These are phyloP conservation scores for Neotropicomus parvogracilis DNA, from an alignment of 1,284 basidiomycete genomes.

Conservation along the genomic window DNA sequence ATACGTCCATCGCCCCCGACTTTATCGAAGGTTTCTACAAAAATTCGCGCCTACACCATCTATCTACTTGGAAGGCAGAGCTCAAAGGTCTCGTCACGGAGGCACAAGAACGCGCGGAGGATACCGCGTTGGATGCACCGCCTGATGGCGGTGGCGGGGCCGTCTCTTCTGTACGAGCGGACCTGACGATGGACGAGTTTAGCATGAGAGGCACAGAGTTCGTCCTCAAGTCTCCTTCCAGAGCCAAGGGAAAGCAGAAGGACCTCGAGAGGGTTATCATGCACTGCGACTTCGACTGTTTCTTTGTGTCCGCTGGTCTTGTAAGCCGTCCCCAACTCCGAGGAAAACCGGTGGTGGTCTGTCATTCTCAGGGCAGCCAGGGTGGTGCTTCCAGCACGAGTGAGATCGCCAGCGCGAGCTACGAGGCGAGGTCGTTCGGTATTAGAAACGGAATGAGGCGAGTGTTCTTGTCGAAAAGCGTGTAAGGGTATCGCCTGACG, in stretches of 20 bases:
- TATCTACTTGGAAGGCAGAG: constrained; percentile 92
- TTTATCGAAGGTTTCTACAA: constrained; percentile 91
- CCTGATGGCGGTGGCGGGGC: constrained; percentile 7
- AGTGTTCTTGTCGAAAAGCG: constrained; percentile 15
- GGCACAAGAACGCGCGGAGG: constrained; percentile 70
- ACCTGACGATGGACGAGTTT: constrained; percentile 26
- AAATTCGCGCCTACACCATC: constrained; percentile 87
- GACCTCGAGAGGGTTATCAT: constrained; percentile 68
- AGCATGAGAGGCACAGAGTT: constrained; percentile 62
- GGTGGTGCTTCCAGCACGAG: constrained; percentile 77
- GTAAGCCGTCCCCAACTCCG: constrained; percentile 72
- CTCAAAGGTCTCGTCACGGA: constrained; percentile 78
- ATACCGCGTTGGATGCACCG: constrained; percentile 18
- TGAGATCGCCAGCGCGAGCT: constrained; percentile 93
- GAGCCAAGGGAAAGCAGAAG: constrained; percentile 56
- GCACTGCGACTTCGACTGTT: constrained; percentile 97
- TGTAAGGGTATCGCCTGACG: not conserved
- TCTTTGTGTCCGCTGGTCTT: constrained; percentile 92
- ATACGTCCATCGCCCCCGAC: constrained; percentile 82
- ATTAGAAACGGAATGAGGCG: constrained; percentile 94
- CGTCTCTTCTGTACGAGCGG: constrained; percentile 30
- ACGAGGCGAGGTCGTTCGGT: constrained; percentile 86
- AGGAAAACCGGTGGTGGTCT: constrained; percentile 90
- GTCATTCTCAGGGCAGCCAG: constrained; percentile 80
- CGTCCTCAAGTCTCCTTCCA: constrained; percentile 44